Conservation (phyloP, 495 filamentous ascomycete genomes). For the Aspergillus olivimuriae region DNA sequence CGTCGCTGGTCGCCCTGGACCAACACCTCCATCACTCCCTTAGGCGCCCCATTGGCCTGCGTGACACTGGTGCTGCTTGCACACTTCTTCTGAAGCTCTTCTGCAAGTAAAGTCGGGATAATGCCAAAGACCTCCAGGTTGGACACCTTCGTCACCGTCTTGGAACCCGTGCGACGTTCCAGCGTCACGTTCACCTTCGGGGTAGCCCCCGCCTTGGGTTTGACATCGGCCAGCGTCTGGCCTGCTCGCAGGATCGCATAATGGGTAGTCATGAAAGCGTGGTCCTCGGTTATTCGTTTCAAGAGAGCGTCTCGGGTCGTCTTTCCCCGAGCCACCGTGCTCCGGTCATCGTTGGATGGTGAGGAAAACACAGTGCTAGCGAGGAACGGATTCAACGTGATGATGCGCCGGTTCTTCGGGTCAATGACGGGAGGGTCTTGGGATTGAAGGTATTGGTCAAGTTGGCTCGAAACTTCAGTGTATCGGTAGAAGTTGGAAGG, state of each 20-base stretch:
- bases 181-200: constrained; percentile 55
- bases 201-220: constrained; percentile 54
- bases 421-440: constrained; percentile 52
- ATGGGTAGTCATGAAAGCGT: constrained; percentile 40
- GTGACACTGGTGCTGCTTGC: constrained; percentile 64
- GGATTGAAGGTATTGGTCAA: constrained; percentile 40
- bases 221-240: constrained; percentile 45
- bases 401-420: constrained; percentile 54
- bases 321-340: constrained; percentile 49
- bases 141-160: constrained; percentile 59
- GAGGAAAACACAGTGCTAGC: constrained; percentile 54
- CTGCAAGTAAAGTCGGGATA: constrained; percentile 53
- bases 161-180: constrained; percentile 62
- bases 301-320: constrained; percentile 58
- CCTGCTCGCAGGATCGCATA: constrained; percentile 52
- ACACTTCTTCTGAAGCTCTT: constrained; percentile 66
- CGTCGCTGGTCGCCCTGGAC: constrained; percentile 64
- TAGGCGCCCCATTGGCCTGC: constrained; percentile 54
- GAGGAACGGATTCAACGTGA: constrained; percentile 57
- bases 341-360: constrained; percentile 47
- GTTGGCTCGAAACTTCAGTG: constrained; percentile 32
- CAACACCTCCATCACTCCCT: constrained; percentile 63
- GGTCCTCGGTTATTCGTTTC: constrained; percentile 50
- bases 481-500: constrained; percentile 49
- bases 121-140: constrained; percentile 60